Conservation (phyloP, 108 stramenopile genomes). For the Parietichytrium sp. region DNA sequence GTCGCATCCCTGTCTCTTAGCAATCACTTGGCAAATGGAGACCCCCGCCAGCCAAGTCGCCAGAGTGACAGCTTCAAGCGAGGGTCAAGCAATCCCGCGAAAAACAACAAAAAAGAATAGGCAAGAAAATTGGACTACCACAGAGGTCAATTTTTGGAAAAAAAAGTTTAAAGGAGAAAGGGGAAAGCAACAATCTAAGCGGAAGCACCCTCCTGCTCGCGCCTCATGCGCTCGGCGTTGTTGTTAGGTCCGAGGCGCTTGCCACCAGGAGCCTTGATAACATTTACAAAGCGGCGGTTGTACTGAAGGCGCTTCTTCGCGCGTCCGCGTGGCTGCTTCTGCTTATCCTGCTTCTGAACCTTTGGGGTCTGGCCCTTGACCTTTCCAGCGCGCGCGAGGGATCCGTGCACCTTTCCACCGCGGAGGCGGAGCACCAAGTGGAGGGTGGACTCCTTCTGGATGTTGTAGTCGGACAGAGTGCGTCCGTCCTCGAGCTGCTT, state of each 20-base stretch:
- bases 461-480: conserved; percentile 86
- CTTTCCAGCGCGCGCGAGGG: conserved; percentile 99
- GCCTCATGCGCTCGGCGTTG: conserved; percentile 70
- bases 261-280: conserved; percentile 93
- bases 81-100: too few species aligned
- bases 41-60: too few species aligned
- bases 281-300: conserved; percentile 98
- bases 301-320: conserved; percentile 99
- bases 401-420: conserved; percentile 98
- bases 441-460: conserved; percentile 92
- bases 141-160: too few species aligned
- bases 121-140: too few species aligned
- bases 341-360: conserved; percentile 88
- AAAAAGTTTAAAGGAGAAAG: too few species aligned
- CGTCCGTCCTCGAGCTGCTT: conserved; percentile 91
- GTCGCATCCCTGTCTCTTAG: too few species aligned
- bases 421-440: conserved; percentile 89
- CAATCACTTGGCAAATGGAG: too few species aligned
- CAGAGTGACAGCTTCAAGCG: too few species aligned
- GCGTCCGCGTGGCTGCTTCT: conserved; percentile 87
- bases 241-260: conserved; percentile 97
- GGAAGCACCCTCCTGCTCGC: conserved; percentile 38
- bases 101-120: too few species aligned
- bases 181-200: too few species aligned
- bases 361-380: conserved; percentile 99